Conservation (phyloP, 83 land plant species). For the Picea abies region DNA sequence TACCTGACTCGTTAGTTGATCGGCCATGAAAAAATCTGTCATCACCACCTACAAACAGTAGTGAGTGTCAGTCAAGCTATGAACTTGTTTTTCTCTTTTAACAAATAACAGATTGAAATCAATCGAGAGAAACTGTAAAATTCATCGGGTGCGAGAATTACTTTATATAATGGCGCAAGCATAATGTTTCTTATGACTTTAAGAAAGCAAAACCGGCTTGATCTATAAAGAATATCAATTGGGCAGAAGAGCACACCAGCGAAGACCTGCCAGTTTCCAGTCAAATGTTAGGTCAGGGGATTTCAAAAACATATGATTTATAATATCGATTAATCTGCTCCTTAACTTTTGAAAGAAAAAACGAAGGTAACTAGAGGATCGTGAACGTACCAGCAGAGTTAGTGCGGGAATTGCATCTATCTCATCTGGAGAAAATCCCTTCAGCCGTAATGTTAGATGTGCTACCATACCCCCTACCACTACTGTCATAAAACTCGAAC, state of each 20-base stretch:
- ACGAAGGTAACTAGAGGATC: not conserved
- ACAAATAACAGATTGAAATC: not conserved
- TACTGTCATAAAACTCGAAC: conserved; percentile 61
- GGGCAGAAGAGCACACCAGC: conserved; percentile 71
- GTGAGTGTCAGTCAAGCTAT: not conserved
- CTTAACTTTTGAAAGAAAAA: not conserved
- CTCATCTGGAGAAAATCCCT: conserved; percentile 25
- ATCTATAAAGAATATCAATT: conserved; percentile 73
- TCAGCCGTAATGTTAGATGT: conserved; percentile 49
- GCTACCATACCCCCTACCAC: conserved; percentile 72
- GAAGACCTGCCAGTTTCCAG: conserved; percentile 41
- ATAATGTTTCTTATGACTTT: conserved; percentile 70
- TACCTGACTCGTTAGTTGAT: conserved; percentile 90
- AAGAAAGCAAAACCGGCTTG: conserved; percentile 87
- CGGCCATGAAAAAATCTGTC: conserved; percentile 90
- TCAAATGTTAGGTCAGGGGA: not conserved
- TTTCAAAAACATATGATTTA: not conserved
- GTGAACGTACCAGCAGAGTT: conserved; percentile 50
- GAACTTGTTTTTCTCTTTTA: not conserved
- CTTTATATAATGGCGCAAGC: conserved; percentile 91
- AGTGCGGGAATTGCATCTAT: conserved; percentile 62
- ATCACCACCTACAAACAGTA: conserved; percentile 52
- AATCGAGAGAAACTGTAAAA: not conserved
- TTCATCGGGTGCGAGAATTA: not conserved
- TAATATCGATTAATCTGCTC: not conserved